Evolutionary conservation across 2,329 filamentous ascomycete genomes (phyloP), one percentile per base, ranked within the genome.

Genomic region (Pseudogymnoascus sp.): DNA sequence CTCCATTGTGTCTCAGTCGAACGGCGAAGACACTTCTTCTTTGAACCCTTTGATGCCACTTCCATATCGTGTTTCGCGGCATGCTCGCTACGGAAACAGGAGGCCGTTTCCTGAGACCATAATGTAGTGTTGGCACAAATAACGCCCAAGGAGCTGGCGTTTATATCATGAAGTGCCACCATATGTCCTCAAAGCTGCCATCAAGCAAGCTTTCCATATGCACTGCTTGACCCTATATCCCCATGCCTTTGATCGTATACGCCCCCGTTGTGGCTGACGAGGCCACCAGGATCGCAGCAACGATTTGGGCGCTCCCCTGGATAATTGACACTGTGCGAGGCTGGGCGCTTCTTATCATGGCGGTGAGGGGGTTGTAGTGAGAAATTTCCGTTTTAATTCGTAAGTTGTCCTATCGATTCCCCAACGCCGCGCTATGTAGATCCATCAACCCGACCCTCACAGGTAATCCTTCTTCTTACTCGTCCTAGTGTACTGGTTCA

Each of bases 391-490:
- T 39, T 37, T 58, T 58, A 16, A 37, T 37, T 37, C 37, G 57
- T 58, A 39, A 58, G 57, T 58, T 69, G 65, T 61, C 61, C 60
- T 43, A 60, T 28, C 59, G 57, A 18, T 60, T 63, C 66, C 65
- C 66, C 62, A 69, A 71, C 70, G 63, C 70, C 69, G 63, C 66
- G 70, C 70, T 71, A 70, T 70, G 65, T 47, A 66, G 63, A 41
- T 54, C 67, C 66, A 60, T 67, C 54, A 67, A 62, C 32, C 37
- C 18, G 59, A 30, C 35, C 28, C 59, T 85, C 76, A 97, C 60
- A 97, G 80, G 71, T 96, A 96, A 71, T 96, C 91, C 85, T 97
- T 97, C 84, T 97, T 97, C 76, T 86, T 86, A 68, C 88, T 87
- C 12, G 93, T 97, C 67, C 94, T 82, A 7, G 93, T 99, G 74